A percentile compares a stretch with the other conserved stretches of the same genome.
Evolutionary conservation across 352 stramenopile species (phyloP).

Genomic region (Globisporangium cystogenes): DNA sequence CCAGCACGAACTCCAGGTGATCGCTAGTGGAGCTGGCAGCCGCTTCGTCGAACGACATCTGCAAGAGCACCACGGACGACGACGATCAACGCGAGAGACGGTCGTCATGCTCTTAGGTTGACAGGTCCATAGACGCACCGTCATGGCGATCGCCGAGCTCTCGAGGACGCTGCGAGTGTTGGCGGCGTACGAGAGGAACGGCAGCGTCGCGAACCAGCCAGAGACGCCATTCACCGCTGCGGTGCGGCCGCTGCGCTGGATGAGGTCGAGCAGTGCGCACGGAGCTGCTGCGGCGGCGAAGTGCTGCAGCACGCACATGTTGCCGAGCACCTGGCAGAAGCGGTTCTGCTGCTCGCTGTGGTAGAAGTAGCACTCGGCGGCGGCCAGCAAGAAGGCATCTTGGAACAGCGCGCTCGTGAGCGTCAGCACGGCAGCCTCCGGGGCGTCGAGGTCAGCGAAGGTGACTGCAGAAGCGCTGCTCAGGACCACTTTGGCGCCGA

Average conservation of each 20-base stretch:
- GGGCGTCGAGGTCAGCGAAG: conserved; percentile 35
- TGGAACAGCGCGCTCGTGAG: conserved; percentile 62
- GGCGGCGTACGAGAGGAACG: conserved; percentile 86
- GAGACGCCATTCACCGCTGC: conserved; percentile 38
- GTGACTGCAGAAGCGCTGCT: conserved; percentile 23
- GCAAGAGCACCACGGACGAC: background rate
- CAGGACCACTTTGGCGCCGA: conserved; percentile 48
- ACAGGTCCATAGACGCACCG: conserved; percentile 17
- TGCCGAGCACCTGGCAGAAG: conserved; percentile 88
- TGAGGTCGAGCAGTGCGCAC: conserved; percentile 72
- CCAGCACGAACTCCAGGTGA: conserved; percentile 81
- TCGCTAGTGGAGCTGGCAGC: conserved; percentile 39
- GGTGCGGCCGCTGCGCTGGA: conserved; percentile 51
- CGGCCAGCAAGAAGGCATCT: conserved; percentile 71
- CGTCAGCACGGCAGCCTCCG: conserved; percentile 17
- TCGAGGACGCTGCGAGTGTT: conserved; percentile 51
- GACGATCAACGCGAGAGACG: no score
- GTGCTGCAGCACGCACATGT: conserved; percentile 92
- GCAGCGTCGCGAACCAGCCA: conserved; percentile 75
- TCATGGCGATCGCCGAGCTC: conserved; percentile 70
- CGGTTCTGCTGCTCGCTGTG: conserved; percentile 44
- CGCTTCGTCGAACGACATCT: conserved; percentile 81
- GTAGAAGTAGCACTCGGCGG: conserved; percentile 88
- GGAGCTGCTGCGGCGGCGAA: conserved; percentile 56
- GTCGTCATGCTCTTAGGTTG: no score